A percentile compares a stretch with the other conserved stretches of the same genome.
Evolutionary conservation across 1,139 yeast genomes (phyloP).

Genomic region (Pneumocystis canis): DNA sequence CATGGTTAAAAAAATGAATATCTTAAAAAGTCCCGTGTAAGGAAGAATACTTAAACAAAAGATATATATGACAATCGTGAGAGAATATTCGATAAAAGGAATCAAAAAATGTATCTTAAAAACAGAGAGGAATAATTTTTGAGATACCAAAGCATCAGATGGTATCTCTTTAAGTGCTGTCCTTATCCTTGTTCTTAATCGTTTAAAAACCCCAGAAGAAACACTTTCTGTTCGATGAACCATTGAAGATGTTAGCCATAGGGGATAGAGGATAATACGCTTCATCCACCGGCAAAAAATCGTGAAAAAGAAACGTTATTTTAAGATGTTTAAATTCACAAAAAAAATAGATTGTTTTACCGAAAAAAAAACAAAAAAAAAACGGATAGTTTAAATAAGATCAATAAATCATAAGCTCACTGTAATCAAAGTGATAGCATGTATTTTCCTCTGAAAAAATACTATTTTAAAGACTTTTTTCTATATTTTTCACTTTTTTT

Average conservation of each 20-base stretch:
- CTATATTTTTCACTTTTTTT: not conserved
- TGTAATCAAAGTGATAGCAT: too few species aligned
- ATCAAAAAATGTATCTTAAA: not conserved
- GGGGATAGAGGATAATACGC: not conserved
- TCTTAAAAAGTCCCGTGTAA: slow-evolving; percentile 38
- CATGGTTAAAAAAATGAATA: slow-evolving; percentile 28
- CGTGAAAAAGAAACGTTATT: not conserved
- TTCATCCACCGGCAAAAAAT: not conserved
- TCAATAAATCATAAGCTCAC: not conserved
- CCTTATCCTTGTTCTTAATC: not conserved
- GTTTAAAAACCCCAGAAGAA: not conserved
- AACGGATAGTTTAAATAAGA: not conserved
- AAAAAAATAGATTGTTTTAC: not conserved
- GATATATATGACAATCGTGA: slow-evolving; percentile 29
- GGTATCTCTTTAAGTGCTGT: not conserved
- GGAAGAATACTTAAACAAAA: slow-evolving; percentile 39
- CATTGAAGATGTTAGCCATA: not conserved
- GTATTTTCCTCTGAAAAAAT: not conserved
- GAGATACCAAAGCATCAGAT: not conserved
- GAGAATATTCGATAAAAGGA: slow-evolving; percentile 23
- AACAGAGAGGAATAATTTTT: not conserved
- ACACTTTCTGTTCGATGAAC: not conserved
- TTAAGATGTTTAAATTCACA: not conserved
- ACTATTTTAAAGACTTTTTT: not conserved
- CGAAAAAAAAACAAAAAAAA: not conserved